Percentiles rank a stretch among this genome's conserved stretches.
Evolutionary conservation across 2,329 filamentous ascomycete species (phyloP).

Genomic region (Atkinsonella texensis): DNA sequence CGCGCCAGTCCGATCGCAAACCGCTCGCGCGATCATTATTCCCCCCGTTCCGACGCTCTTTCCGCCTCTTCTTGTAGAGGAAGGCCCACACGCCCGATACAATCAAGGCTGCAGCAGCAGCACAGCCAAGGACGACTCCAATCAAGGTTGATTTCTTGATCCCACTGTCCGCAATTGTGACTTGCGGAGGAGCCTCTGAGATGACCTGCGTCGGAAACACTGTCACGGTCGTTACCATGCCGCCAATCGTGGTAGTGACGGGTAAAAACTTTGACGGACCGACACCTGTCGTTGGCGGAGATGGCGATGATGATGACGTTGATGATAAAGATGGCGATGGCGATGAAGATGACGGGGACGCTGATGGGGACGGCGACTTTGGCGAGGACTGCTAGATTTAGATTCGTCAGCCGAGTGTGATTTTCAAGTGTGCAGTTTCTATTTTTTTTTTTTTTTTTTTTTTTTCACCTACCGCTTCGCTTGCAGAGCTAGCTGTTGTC

Average conservation of each 20-base stretch:
- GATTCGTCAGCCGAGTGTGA: too few species aligned
- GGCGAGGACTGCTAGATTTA: too few species aligned
- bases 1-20: not conserved
- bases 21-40: not conserved
- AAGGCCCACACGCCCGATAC: not conserved
- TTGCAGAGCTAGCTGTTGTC: not conserved
- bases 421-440: too few species aligned
- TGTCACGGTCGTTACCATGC: not conserved
- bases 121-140: conserved; percentile 1
- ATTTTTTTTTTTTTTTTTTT: not conserved
- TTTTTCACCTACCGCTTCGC: not conserved
- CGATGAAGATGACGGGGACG: not conserved
- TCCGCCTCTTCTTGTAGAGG: not conserved
- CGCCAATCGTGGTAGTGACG: not conserved
- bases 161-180: not conserved
- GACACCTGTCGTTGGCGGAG: not conserved
- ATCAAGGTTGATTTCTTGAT: not conserved
- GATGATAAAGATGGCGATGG: not conserved
- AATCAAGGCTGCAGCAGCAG: not conserved
- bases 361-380: not conserved
- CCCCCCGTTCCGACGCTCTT: not conserved
- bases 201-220: not conserved
- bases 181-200: not conserved
- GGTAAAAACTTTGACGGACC: not conserved
- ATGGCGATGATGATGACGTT: not conserved